Evolutionary conservation across 129 eudicot species (phyloP), one percentile per base, ranked within the genome.

Genomic region (Erigeron canadensis): DNA sequence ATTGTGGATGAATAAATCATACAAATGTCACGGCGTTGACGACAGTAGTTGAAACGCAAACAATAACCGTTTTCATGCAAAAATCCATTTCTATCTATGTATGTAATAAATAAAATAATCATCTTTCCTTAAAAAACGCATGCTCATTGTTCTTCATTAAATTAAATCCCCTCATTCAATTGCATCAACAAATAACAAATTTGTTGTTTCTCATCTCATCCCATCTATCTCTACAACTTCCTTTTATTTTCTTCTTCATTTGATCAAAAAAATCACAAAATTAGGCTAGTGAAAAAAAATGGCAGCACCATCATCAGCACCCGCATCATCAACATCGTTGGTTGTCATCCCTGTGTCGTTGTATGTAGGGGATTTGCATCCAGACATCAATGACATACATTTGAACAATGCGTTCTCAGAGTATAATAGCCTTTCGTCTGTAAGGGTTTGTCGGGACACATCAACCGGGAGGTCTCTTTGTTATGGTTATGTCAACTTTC

Each of bases 331-430:
- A 22, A n/a, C 71, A 8, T 22, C 51, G 48, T 9, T 28, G 45
- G 47, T 67, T 58, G 44, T 67, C 28, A 43, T 67, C 39, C 81
- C 81, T 73, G 81, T 86, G 69, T 88, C 98, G 38, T 68, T 92
- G 44, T 93, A 93, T 76, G 96, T 93, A 7, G 98, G 98, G 0
- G 98, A 93, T 76, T 79, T 93, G 72, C 91, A 85, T 70, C 89
- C 71, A 6, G 84, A 85, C n/a, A 77, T 89, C 44, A 78, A 74
- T 43, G 91, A 93, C 8, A 61, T 63, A 10, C 78, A 75, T 67
- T 79, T 93, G 2, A 75, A 38, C 69, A 75, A 81, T 46, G 87
- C 81, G 9, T 93, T 93, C 67, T 56, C 80, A 0, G 96, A 87
- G 57, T 89, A 85, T 79, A 80, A 83, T 43, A 71, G 82, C 70